A percentile compares a stretch with the other conserved stretches of the same genome.
These are phyloP conservation scores for Kalmanozyma brasiliensis DNA, from an alignment of 1,284 basidiomycete species.

Conservation along the genomic window DNA sequence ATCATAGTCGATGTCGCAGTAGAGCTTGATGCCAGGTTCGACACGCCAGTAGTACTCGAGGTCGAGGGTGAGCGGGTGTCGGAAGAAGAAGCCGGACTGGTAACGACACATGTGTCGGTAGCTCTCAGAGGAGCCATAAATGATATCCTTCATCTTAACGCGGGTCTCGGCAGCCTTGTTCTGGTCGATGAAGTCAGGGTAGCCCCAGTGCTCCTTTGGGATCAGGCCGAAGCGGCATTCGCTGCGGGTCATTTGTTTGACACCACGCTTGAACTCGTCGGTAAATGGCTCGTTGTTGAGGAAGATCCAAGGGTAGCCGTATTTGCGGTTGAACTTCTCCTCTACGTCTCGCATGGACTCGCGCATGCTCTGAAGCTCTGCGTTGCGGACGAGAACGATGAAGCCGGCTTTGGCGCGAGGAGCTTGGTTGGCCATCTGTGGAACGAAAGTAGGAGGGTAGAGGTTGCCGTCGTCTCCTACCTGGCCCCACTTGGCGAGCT, in stretches of 20 bases:
- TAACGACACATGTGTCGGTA: constrained; percentile 80
- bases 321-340: constrained; percentile 66
- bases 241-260: constrained; percentile 64
- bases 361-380: constrained; percentile 62
- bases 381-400: constrained; percentile 67
- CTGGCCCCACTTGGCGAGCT: constrained; percentile 56
- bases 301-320: constrained; percentile 69
- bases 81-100: constrained; percentile 82
- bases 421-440: constrained; percentile 55
- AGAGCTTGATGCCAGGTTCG: constrained; percentile 80
- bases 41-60: constrained; percentile 95
- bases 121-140: constrained; percentile 81
- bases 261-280: constrained; percentile 68
- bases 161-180: constrained; percentile 75
- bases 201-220: constrained; percentile 82
- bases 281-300: constrained; percentile 69
- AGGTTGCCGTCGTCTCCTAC: constrained; percentile 62
- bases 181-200: constrained; percentile 77
- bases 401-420: constrained; percentile 68
- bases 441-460: constrained; percentile 62
- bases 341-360: constrained; percentile 60
- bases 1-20: constrained; percentile 81
- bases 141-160: constrained; percentile 78
- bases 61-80: constrained; percentile 72
- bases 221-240: constrained; percentile 79